Base-by-base conservation (phyloP, 257 asterid genomes). In the Apocynum venetum region DNA sequence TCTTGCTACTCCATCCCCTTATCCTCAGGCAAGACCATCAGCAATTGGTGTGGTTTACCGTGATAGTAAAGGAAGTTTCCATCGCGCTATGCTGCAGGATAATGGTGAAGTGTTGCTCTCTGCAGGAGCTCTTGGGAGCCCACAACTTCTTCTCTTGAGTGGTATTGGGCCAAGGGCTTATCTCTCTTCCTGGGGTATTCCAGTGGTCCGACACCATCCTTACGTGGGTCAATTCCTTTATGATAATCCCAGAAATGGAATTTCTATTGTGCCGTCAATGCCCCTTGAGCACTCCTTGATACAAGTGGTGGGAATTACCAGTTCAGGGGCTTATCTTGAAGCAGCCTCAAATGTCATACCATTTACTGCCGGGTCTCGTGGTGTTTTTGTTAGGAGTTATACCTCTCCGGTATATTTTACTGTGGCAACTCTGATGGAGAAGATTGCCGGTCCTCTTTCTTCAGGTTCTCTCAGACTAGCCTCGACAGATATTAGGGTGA, bases 111-210 rank as follows among this genome's bases (percentile, higher is more conserved):
- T 95, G 12, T 72, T 95, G 77, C 82, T 93, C 1, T 80, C 86
- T 12, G 99, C 99, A 12, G 98, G 99, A 35, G 93, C 98, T 40
- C 79, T 95, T 0, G 99, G 99, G 11, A 95, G 91, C 80, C 99
- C 99, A 0, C 99, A 95, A 81, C 87, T 95, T 59, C 81, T 95
- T 75, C 88, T 91, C 2, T 78, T 95, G 77, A 95, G 99, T 74
- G 99, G 99, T 4, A 78, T 95, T 43, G 99, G 98, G 14, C 87
- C 96, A 4, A 82, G 94, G 86, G 88, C 89, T 40, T 93, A 95
- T 63, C 96, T 95, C 0, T 91, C 97, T 11, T 88, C 98, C 1
- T 85, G 87, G 97, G 99, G 98, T 14, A 93, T 95, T 20, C 98
- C 98, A 0, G 94, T 95, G 56, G 88, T 77, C 0, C 87, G 76